A percentile compares a stretch with the other conserved stretches of the same genome.
Conservation (phyloP, 2,329 filamentous ascomycete species). For the Bipolaris sorokiniana region DNA sequence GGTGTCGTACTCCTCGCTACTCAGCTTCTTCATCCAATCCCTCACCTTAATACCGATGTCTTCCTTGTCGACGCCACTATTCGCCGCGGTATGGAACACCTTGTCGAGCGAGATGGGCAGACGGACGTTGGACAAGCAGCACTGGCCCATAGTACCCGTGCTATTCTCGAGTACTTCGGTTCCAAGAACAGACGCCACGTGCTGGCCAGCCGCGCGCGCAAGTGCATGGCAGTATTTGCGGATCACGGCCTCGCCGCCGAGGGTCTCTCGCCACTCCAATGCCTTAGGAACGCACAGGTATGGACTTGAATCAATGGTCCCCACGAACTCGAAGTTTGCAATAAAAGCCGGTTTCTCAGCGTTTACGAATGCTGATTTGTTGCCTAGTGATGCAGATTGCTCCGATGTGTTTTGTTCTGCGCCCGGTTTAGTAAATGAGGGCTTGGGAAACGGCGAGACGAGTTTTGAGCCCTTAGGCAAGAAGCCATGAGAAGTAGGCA, state of each 20-base stretch:
- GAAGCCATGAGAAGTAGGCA: constrained; percentile 85
- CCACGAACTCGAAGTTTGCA: constrained; percentile 75
- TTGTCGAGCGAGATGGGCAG: constrained; percentile 65
- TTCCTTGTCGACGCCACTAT: constrained; percentile 25
- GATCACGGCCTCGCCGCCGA: constrained; percentile 77
- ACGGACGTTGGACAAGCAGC: constrained; percentile 74
- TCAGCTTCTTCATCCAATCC: constrained; percentile 49
- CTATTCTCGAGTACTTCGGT: constrained; percentile 75
- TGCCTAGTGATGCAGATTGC: background rate
- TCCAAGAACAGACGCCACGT: constrained; percentile 67
- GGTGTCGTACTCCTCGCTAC: constrained; percentile 68
- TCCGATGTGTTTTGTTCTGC: constrained; percentile 7
- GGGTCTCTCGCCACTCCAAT: constrained; percentile 70
- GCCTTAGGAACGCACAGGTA: constrained; percentile 76
- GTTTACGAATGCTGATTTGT: constrained; percentile 16
- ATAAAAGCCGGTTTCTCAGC: constrained; percentile 66
- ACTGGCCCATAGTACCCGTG: constrained; percentile 66
- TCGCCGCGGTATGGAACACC: constrained; percentile 26
- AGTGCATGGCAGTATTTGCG: constrained; percentile 67
- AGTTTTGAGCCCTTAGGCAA: constrained; percentile 50
- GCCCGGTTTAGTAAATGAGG: constrained; percentile 17
- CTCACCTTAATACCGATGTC: constrained; percentile 40
- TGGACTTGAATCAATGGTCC: constrained; percentile 74
- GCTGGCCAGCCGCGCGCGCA: constrained; percentile 67
- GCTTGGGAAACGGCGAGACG: constrained; percentile 48